These are phyloP conservation scores for Ramaria rubella DNA, from an alignment of 768 basidiomycete species.

Conservation along the genomic window DNA sequence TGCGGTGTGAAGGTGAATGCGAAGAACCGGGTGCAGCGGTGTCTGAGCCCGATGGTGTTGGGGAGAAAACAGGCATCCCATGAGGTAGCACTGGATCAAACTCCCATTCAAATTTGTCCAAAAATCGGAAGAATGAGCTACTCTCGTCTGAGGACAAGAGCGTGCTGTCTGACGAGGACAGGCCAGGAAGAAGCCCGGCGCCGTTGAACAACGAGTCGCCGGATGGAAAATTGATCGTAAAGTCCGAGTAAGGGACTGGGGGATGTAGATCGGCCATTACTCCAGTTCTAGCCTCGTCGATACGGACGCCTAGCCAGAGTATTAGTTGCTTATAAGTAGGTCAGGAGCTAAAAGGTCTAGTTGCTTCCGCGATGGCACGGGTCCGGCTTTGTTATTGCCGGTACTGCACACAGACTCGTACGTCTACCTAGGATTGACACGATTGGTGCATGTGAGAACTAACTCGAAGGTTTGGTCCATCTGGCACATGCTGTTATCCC, in stretches of 20 bases:
- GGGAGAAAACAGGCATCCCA: slow-evolving; percentile 14
- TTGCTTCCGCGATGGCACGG: not conserved
- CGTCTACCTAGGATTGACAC: not conserved
- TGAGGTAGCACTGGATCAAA: slow-evolving; percentile 36
- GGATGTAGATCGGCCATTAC: slow-evolving; percentile 30
- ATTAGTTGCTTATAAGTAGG: not conserved
- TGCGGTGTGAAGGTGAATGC: slow-evolving; percentile 10
- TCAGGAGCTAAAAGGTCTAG: not conserved
- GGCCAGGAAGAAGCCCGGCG: slow-evolving; percentile 35
- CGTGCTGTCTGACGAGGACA: not conserved
- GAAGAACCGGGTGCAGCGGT: slow-evolving; percentile 15
- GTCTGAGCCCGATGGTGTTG: slow-evolving; percentile 3
- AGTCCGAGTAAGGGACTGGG: slow-evolving; percentile 58
- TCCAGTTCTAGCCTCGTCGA: not conserved
- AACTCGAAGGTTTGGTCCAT: too few species aligned
- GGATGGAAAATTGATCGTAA: slow-evolving; percentile 43
- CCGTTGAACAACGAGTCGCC: slow-evolving; percentile 42
- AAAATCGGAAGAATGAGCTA: slow-evolving; percentile 71
- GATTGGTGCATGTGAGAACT: too few species aligned
- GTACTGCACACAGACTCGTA: too few species aligned
- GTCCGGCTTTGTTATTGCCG: too few species aligned
- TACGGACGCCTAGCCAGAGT: not conserved
- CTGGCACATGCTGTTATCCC: too few species aligned
- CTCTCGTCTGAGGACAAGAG: slow-evolving; percentile 76
- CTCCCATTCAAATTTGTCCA: slow-evolving; percentile 72